These are phyloP conservation scores for Gentiana dahurica DNA, from an alignment of 257 asterid species.

Conservation along the genomic window DNA sequence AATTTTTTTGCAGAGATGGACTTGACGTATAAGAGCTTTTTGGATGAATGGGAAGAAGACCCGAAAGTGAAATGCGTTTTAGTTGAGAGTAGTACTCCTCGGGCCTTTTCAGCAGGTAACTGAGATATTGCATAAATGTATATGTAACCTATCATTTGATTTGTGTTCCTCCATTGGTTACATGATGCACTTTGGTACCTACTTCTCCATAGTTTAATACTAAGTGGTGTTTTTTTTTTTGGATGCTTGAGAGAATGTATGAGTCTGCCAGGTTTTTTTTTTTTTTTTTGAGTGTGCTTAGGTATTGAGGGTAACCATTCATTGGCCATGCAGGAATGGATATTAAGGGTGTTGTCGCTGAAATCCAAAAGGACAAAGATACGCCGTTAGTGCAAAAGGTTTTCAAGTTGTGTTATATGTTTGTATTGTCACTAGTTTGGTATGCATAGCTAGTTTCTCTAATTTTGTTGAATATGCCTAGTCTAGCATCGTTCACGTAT, in stretches of 20 bases:
- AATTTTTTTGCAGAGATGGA: conserved; percentile 70
- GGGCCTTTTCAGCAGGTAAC: conserved; percentile 95
- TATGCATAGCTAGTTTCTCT: not conserved
- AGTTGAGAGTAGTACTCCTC: conserved; percentile 81
- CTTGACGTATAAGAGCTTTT: conserved; percentile 56
- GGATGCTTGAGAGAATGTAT: not conserved
- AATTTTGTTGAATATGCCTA: not conserved
- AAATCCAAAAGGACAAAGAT: conserved; percentile 80
- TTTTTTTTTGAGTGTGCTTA: conserved; percentile 6
- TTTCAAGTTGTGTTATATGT: conserved; percentile 13
- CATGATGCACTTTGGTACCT: not conserved
- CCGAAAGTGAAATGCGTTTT: conserved; percentile 84
- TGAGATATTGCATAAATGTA: not conserved
- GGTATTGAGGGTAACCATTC: conserved; percentile 42
- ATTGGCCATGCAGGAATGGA: conserved; percentile 91
- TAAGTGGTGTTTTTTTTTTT: too few relatives aligned
- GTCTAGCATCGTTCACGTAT: not conserved
- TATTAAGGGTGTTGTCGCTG: conserved; percentile 95
- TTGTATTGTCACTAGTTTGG: conserved; percentile 45
- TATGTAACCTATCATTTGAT: not conserved
- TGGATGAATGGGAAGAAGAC: conserved; percentile 89
- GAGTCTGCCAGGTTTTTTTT: not conserved
- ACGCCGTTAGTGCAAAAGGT: conserved; percentile 87
- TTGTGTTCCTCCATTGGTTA: not conserved
- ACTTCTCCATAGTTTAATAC: not conserved